phyloP scores from a whole-genome alignment of 176 grass and related monocot genomes.

The Eragrostis curvula region DNA sequence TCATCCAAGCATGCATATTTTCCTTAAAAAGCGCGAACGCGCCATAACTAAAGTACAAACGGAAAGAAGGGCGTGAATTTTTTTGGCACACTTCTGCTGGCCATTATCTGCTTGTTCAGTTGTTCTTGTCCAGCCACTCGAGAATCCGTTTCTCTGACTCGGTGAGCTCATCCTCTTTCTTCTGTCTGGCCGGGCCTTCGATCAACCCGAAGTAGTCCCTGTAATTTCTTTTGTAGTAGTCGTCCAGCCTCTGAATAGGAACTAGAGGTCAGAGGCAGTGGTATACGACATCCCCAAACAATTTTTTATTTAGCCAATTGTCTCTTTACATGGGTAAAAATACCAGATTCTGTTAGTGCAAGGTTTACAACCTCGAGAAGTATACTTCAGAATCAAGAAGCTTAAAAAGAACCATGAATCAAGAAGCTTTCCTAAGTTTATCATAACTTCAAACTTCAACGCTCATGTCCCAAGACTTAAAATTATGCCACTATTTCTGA shows the following conservation, averaged over 20 bases:
- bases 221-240: slow-evolving; percentile 89
- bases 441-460: slow-evolving; percentile 5
- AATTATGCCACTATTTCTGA: background rate
- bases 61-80: background rate
- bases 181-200: slow-evolving; percentile 60
- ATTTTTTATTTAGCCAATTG: background rate
- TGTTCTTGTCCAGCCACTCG: slow-evolving; percentile 95
- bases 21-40: background rate
- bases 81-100: background rate
- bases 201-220: slow-evolving; percentile 87
- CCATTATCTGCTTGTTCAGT: slow-evolving; percentile 57
- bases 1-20: background rate
- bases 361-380: background rate
- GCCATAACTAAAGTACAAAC: background rate
- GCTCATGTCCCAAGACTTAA: background rate
- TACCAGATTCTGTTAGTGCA: background rate
- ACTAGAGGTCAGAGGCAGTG: slow-evolving; percentile 6
- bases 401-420: background rate
- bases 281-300: background rate
- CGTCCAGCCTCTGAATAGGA: slow-evolving; percentile 67
- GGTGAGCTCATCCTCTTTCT: slow-evolving; percentile 61
- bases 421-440: background rate
- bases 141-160: slow-evolving; percentile 84
- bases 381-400: background rate
- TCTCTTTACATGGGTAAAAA: background rate